Percentiles rank a stretch among this genome's conserved stretches.
These are phyloP conservation scores for Fusarium sp. DNA, from an alignment of 2,329 filamentous ascomycete species.

Conservation along the genomic window DNA sequence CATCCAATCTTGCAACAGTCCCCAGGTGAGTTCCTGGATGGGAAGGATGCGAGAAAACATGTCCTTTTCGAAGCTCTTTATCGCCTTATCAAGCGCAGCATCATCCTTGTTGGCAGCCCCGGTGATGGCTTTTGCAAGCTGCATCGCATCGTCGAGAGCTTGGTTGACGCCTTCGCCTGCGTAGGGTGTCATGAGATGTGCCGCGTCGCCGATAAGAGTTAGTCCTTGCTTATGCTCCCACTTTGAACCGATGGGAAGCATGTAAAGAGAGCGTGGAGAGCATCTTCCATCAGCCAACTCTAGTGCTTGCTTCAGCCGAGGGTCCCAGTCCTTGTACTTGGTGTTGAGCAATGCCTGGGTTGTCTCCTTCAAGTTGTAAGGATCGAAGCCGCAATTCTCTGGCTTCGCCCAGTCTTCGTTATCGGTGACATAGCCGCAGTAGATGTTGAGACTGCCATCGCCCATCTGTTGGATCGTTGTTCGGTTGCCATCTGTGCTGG, in stretches of 20 bases:
- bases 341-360: conserved; percentile 49
- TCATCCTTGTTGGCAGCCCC: conserved; percentile 34
- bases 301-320: conserved; percentile 53
- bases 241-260: conserved; percentile 57
- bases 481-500: conserved; percentile 51
- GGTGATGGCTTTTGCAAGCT: conserved; percentile 56
- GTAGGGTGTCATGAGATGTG: conserved; percentile 66
- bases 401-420: conserved; percentile 49
- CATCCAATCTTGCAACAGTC: conserved; percentile 57
- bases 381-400: conserved; percentile 55
- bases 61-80: conserved; percentile 47
- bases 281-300: conserved; percentile 50
- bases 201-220: conserved; percentile 67
- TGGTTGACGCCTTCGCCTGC: conserved; percentile 68
- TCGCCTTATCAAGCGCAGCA: conserved; percentile 44
- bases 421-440: conserved; percentile 48
- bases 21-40: conserved; percentile 53
- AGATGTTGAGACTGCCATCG: conserved; percentile 56
- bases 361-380: conserved; percentile 48
- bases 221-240: conserved; percentile 59
- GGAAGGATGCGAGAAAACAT: conserved; percentile 50
- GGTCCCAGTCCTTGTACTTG: conserved; percentile 52
- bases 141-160: conserved; percentile 62
- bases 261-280: conserved; percentile 57
- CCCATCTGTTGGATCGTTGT: conserved; percentile 54